Evolutionary conservation across 2,329 filamentous ascomycete species (phyloP).

Genomic region (Apiospora malaysiana): DNA sequence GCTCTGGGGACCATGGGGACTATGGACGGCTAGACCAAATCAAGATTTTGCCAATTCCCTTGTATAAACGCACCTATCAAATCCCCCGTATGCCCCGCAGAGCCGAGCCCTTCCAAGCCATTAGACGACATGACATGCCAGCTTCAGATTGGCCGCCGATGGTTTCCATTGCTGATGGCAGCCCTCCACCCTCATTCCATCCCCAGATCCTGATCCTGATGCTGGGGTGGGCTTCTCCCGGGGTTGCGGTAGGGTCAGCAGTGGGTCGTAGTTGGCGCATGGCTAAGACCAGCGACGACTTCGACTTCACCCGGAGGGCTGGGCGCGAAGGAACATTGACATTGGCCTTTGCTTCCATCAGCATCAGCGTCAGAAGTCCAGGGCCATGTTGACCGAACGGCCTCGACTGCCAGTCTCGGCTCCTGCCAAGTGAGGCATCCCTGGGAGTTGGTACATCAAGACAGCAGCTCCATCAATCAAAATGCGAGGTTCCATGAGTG

Average conservation of each 20-base stretch:
- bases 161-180: neutral
- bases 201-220: neutral
- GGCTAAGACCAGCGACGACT: neutral
- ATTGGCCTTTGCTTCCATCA: neutral
- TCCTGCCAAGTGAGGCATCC: neutral
- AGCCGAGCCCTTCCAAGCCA: conserved; percentile 14
- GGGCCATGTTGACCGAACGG: neutral
- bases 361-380: neutral
- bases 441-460: neutral
- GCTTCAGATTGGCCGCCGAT: neutral
- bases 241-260: neutral
- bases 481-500: neutral
- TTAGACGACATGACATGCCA: neutral
- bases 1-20: neutral
- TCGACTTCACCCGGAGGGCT: neutral
- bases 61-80: conserved; percentile 12
- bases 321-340: neutral
- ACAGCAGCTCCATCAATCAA: neutral
- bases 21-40: neutral
- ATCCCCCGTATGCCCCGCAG: conserved; percentile 12
- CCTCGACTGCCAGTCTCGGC: neutral
- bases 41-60: neutral
- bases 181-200: neutral
- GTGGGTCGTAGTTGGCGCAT: neutral
- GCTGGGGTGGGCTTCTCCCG: neutral